Conservation (phyloP, 139 green algal genomes). For the Medakamo hakoo region DNA sequence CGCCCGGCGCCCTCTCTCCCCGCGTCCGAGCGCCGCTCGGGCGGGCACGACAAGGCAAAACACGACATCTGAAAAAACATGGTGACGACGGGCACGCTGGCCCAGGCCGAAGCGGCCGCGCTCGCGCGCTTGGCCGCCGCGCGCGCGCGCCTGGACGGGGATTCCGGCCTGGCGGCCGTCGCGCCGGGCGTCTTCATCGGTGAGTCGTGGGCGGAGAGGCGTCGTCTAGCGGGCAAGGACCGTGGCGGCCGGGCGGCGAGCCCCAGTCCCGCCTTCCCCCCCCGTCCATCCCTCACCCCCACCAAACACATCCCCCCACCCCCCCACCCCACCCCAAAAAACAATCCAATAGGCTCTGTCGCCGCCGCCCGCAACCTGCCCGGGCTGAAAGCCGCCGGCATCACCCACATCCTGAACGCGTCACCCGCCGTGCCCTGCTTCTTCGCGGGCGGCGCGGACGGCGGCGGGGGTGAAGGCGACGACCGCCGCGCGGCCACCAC, state of each 20-base stretch:
- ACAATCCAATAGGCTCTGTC: conserved; percentile 15
- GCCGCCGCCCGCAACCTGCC: conserved; percentile 28
- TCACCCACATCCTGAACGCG: conserved; percentile 75
- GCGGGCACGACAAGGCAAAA: no score
- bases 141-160: not conserved
- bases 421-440: conserved; percentile 34
- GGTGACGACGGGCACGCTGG: not conserved
- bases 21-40: no score
- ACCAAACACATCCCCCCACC: no score
- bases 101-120: not conserved
- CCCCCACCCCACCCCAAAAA: no score
- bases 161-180: not conserved
- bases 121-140: not conserved
- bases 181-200: not conserved
- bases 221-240: not conserved
- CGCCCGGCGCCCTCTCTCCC: no score
- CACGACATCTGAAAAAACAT: no score
- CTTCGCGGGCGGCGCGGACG: conserved; percentile 10
- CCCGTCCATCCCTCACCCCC: no score
- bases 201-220: not conserved
- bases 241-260: no score
- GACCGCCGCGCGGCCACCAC: no score
- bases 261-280: no score
- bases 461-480: no score
- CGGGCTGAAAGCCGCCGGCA: conserved; percentile 24